Conservation (phyloP, 139 green algal species). For the Desmodesmus armatus region DNA sequence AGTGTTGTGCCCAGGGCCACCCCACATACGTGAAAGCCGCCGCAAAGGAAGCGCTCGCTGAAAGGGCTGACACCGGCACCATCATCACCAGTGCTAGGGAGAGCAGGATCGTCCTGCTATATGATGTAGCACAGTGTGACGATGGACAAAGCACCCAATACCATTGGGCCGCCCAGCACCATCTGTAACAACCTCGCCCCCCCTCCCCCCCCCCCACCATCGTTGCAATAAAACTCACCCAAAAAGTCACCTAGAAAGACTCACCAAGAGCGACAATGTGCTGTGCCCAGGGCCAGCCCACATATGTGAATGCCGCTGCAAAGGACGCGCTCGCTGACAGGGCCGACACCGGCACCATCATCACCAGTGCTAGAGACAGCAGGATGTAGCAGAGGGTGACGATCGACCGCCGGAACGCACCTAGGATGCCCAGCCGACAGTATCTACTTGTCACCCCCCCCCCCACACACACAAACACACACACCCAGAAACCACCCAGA, state of each 20-base stretch:
- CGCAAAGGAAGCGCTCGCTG: slow-evolving; percentile 28
- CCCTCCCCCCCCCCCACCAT: too few relatives aligned
- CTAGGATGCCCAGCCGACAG: slow-evolving; percentile 75
- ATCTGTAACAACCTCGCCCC: too few relatives aligned
- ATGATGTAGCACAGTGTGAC: slow-evolving; percentile 71
- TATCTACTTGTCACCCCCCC: too few relatives aligned
- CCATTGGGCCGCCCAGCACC: too few relatives aligned
- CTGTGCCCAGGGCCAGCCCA: slow-evolving; percentile 53
- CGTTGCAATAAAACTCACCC: too few relatives aligned
- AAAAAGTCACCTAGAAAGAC: too few relatives aligned
- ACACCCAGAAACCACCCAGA: too few relatives aligned
- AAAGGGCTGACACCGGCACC: slow-evolving; percentile 15
- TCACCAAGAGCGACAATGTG: slow-evolving; percentile 52
- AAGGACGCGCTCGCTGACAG: slow-evolving; percentile 19
- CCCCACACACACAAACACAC: too few relatives aligned
- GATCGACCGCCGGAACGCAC: slow-evolving; percentile 58
- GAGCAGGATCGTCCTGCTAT: too few relatives aligned
- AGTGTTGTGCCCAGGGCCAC: slow-evolving; percentile 52
- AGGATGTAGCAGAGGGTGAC: slow-evolving; percentile 69
- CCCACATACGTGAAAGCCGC: slow-evolving; percentile 48
- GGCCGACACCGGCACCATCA: slow-evolving; percentile 30
- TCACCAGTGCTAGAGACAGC: slow-evolving; percentile 48
- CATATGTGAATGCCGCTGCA: slow-evolving; percentile 43
- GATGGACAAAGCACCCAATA: too few relatives aligned
- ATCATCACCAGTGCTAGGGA: slow-evolving; percentile 2